Conservation (phyloP, 768 basidiomycete species). For the Vararia minispora region DNA sequence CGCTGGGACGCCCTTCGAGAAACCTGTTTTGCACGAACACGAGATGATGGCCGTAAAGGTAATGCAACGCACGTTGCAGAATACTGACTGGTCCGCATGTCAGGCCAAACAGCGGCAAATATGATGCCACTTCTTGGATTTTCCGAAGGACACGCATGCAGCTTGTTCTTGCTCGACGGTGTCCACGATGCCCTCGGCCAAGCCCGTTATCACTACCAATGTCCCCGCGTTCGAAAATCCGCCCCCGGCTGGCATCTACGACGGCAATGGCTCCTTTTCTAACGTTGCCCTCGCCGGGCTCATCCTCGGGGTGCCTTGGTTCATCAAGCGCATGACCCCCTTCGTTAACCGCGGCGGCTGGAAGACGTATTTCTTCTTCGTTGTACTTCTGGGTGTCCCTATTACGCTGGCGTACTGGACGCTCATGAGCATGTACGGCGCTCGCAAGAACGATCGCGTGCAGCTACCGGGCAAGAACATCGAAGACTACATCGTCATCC, state of each 20-base stretch:
- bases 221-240: conserved; percentile 78
- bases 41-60: too few species aligned
- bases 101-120: conserved; percentile 5
- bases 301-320: conserved; percentile 71
- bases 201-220: conserved; percentile 49
- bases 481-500: conserved; percentile 85
- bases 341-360: conserved; percentile 76
- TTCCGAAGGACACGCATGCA: not conserved
- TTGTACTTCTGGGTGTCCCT: conserved; percentile 65
- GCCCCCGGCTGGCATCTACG: conserved; percentile 68
- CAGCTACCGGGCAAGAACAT: conserved; percentile 74
- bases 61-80: too few species aligned
- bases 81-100: conserved; percentile 1
- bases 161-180: not conserved
- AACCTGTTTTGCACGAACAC: too few species aligned
- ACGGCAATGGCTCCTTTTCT: conserved; percentile 79
- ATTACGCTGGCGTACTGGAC: conserved; percentile 84
- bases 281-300: conserved; percentile 70
- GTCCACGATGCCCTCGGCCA: conserved; percentile 26
- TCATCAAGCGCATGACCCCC: conserved; percentile 75
- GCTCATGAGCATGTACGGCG: conserved; percentile 71
- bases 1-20: too few species aligned
- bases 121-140: conserved; percentile 1
- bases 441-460: conserved; percentile 78
- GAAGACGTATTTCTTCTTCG: conserved; percentile 76